Conservation (phyloP, 1,284 basidiomycete species). For the Microbotryum lychnidis-dioicae region DNA sequence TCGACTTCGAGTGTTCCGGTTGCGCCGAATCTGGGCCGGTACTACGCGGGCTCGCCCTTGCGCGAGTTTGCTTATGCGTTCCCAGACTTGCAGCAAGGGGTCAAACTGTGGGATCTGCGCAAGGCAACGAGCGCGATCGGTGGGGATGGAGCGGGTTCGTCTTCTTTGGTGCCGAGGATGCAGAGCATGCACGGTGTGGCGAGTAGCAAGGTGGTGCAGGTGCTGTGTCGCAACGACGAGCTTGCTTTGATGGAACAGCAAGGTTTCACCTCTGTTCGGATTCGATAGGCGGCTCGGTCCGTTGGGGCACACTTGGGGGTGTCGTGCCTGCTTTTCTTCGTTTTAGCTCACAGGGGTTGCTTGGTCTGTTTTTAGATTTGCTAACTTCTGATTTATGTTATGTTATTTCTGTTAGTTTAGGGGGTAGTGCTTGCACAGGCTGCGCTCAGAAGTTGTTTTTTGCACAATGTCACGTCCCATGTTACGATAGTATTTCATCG, state of each 20-base stretch:
- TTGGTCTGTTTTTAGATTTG: no score
- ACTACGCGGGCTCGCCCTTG: constrained; percentile 14
- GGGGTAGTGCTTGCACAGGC: no score
- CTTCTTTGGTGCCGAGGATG: neutral
- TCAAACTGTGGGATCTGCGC: constrained; percentile 18
- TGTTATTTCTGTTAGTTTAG: no score
- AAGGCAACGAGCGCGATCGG: neutral
- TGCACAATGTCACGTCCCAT: neutral
- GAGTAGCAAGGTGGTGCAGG: constrained; percentile 2
- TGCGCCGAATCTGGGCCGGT: constrained; percentile 18
- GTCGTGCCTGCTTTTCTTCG: no score
- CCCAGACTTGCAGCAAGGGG: constrained; percentile 17
- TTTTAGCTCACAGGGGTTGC: no score
- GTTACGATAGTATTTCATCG: neutral
- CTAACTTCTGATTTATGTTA: no score
- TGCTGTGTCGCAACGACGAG: neutral
- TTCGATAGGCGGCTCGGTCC: neutral
- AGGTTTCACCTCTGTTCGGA: neutral
- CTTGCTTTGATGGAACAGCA: constrained; percentile 1
- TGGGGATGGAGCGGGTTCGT: neutral
- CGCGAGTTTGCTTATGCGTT: constrained; percentile 16
- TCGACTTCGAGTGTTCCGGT: neutral
- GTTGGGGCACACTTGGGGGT: no score
- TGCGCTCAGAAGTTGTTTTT: no score
- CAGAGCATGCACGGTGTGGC: neutral